phyloP scores from a whole-genome alignment of 768 basidiomycete species.

The Termitomyces sp. region DNA sequence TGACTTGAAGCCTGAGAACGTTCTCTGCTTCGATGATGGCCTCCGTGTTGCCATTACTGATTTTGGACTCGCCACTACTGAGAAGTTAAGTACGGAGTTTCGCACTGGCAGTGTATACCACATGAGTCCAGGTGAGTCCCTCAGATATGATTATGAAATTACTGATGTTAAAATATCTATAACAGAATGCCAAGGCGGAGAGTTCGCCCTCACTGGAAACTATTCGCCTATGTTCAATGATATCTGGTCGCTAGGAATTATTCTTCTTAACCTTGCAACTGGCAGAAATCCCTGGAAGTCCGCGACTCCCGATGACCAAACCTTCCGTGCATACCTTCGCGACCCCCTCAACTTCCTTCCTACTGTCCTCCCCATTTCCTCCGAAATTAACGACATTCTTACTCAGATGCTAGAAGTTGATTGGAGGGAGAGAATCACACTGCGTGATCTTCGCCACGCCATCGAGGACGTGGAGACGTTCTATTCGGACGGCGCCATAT shows the following conservation, averaged over 20 bases:
- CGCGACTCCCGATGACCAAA: conserved; percentile 81
- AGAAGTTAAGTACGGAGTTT: conserved; percentile 83
- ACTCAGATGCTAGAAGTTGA: conserved; percentile 72
- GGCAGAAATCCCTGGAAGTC: conserved; percentile 97
- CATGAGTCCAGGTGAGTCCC: conserved; percentile 83
- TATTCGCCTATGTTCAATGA: conserved; percentile 93
- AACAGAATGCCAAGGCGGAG: conserved; percentile 86
- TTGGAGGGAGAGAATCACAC: conserved; percentile 55
- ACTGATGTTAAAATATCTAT: conserved; percentile 15
- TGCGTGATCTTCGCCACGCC: conserved; percentile 52
- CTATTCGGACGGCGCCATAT: conserved; percentile 72
- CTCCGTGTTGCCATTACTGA: conserved; percentile 85
- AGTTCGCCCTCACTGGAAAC: conserved; percentile 56
- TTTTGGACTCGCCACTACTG: conserved; percentile 92
- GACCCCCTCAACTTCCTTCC: conserved; percentile 78
- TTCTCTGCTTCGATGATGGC: conserved; percentile 82
- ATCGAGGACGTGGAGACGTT: conserved; percentile 61
- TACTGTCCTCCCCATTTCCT: conserved; percentile 79
- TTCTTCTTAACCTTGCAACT: conserved; percentile 93
- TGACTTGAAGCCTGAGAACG: conserved; percentile 96
- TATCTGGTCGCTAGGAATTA: conserved; percentile 95
- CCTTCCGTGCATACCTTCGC: conserved; percentile 84
- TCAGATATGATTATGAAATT: neutral
- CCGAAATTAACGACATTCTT: conserved; percentile 70
- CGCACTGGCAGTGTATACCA: conserved; percentile 95